phyloP scores from a whole-genome alignment of 1,284 basidiomycete species.

The Ceraceosorus guamensis region DNA sequence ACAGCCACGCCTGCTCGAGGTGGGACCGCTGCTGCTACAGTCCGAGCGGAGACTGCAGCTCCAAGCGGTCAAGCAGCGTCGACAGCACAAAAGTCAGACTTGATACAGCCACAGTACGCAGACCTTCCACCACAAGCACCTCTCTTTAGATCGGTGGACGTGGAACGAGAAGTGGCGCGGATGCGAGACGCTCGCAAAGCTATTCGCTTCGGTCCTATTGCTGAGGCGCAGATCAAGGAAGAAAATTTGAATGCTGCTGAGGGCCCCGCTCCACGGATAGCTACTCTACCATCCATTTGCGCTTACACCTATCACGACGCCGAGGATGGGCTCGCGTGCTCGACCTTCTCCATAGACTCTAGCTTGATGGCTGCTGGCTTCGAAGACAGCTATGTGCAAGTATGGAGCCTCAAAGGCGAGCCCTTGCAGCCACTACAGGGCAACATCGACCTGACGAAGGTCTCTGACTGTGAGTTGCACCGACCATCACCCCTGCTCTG shows the following conservation, averaged over 20 bases:
- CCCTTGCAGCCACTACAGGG: conserved; percentile 69
- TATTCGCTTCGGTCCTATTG: conserved; percentile 32
- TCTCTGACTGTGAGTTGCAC: conserved; percentile 54
- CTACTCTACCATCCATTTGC: conserved; percentile 44
- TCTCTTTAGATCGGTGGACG: conserved; percentile 75
- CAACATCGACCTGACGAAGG: conserved; percentile 62
- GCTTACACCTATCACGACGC: conserved; percentile 47
- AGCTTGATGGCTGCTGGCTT: conserved; percentile 95
- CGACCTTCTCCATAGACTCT: conserved; percentile 81
- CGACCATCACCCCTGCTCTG: not conserved
- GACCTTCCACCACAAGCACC: conserved; percentile 70
- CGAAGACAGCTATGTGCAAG: conserved; percentile 84
- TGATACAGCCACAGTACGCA: conserved; percentile 58
- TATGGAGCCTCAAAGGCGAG: conserved; percentile 94
- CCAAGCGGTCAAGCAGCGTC: not conserved
- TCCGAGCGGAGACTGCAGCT: not conserved
- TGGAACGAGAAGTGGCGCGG: conserved; percentile 82
- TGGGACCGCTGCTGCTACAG: not conserved
- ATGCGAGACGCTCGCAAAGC: conserved; percentile 67
- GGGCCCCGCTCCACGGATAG: conserved; percentile 29
- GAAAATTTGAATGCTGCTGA: conserved; percentile 5
- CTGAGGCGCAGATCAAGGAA: conserved; percentile 41
- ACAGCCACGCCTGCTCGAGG: not conserved
- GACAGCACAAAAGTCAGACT: conserved; percentile 9
- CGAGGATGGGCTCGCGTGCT: conserved; percentile 61